phyloP scores from a whole-genome alignment of 2,329 filamentous ascomycete species.

The Zymoseptoria passerinii region DNA sequence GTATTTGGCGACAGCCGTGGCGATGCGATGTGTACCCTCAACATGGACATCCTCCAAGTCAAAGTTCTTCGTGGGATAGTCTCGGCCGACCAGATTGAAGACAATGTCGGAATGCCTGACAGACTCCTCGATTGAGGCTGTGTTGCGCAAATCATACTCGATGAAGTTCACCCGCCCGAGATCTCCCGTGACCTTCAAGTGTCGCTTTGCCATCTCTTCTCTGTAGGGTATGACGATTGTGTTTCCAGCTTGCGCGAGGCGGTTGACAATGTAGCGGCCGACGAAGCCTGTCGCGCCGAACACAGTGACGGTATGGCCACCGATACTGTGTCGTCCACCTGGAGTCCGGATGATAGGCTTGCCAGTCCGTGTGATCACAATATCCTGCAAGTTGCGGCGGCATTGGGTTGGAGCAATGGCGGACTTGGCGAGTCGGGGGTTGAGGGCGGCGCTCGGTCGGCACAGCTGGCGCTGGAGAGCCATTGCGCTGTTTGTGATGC shows the following conservation, averaged over 20 bases:
- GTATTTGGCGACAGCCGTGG: conserved; percentile 91
- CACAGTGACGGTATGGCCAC: conserved; percentile 91
- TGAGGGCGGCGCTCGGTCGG: conserved; percentile 24
- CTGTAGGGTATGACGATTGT: conserved; percentile 89
- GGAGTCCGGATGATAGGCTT: conserved; percentile 85
- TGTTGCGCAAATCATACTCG: conserved; percentile 93
- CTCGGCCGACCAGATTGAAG: conserved; percentile 88
- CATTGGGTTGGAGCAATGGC: conserved; percentile 23
- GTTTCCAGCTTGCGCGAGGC: conserved; percentile 85
- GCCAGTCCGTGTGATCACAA: conserved; percentile 88
- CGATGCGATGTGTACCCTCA: conserved; percentile 85
- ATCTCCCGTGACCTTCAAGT: conserved; percentile 93
- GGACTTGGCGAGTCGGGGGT: conserved; percentile 18
- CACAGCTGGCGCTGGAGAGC: conserved; percentile 28
- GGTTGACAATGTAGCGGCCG: conserved; percentile 94
- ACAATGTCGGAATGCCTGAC: conserved; percentile 96
- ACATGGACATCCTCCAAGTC: conserved; percentile 85
- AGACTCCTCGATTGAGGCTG: conserved; percentile 88
- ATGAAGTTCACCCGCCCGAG: conserved; percentile 82
- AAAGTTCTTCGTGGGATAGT: conserved; percentile 99
- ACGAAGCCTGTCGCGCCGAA: conserved; percentile 96
- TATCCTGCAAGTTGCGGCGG: conserved; percentile 56
- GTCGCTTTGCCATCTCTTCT: conserved; percentile 96
- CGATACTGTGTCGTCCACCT: conserved; percentile 59
- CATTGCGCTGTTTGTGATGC: conserved; percentile 24